Conservation (phyloP, 768 basidiomycete genomes). For the Suillus occidentalis region DNA sequence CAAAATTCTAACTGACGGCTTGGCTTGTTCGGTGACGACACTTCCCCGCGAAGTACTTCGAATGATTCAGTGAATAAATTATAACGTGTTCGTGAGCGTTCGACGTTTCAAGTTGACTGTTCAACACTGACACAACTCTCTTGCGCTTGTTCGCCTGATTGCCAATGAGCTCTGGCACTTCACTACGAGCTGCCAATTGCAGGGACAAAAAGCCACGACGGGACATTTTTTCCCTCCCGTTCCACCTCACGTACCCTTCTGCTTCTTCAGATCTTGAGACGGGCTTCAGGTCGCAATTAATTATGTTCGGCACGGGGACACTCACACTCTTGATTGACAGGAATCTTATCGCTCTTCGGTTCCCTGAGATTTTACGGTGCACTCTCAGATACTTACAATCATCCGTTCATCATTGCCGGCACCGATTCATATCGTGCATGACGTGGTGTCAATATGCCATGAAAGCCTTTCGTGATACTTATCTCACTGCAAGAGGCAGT, state of each 20-base stretch:
- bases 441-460: neutral
- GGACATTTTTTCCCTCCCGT: neutral
- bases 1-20: neutral
- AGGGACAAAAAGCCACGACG: neutral
- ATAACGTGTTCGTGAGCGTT: neutral
- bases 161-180: neutral
- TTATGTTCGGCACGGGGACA: neutral
- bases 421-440: neutral
- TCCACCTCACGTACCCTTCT: neutral
- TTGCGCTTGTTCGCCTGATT: neutral
- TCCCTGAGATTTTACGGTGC: neutral
- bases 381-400: neutral
- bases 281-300: neutral
- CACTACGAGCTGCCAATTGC: neutral
- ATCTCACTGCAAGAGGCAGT: neutral
- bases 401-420: neutral
- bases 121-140: neutral
- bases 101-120: neutral
- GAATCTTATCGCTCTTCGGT: conserved; percentile 1
- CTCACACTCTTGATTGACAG: neutral
- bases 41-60: neutral
- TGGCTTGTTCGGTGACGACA: neutral
- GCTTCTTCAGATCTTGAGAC: neutral
- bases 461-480: neutral
- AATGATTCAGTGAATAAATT: neutral